Evolutionary conservation across 2,329 filamentous ascomycete species (phyloP).

Genomic region (Dactylellina drechsleri): DNA sequence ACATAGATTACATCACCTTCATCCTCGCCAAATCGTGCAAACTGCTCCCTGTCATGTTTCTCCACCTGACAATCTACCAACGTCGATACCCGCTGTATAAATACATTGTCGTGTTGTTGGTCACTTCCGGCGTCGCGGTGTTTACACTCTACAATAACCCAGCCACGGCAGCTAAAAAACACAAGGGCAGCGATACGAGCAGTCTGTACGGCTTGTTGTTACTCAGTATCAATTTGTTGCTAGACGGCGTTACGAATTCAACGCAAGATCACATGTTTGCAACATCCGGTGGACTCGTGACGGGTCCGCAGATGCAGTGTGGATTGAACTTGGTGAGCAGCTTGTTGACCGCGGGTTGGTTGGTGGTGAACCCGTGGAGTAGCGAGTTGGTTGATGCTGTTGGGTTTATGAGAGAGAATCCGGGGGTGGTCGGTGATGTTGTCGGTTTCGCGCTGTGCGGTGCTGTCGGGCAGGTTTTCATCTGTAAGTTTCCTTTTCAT

Average conservation of each 20-base stretch:
- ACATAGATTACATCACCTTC: conserved; percentile 78
- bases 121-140: conserved; percentile 90
- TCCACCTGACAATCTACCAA: conserved; percentile 91
- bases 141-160: conserved; percentile 88
- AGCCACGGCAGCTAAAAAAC: conserved; percentile 67
- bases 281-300: conserved; percentile 59
- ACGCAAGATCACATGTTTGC: conserved; percentile 95
- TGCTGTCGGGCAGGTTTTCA: conserved; percentile 94
- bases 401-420: conserved; percentile 81
- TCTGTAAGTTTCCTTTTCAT: conserved; percentile 69
- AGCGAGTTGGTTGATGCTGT: conserved; percentile 83
- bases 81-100: conserved; percentile 93
- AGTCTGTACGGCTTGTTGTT: conserved; percentile 83
- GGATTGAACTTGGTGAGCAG: conserved; percentile 92
- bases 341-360: conserved; percentile 77
- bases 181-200: conserved; percentile 68
- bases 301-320: conserved; percentile 99
- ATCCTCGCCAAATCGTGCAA: conserved; percentile 85
- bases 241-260: conserved; percentile 94
- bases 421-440: conserved; percentile 84
- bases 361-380: conserved; percentile 81
- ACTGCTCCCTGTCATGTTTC: conserved; percentile 96
- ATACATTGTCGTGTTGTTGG: conserved; percentile 89
- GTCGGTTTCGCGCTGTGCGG: conserved; percentile 89
- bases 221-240: conserved; percentile 86